Evolutionary conservation across 495 filamentous ascomycete genomes (phyloP).

Genomic region (Aspergillus panamensis): DNA sequence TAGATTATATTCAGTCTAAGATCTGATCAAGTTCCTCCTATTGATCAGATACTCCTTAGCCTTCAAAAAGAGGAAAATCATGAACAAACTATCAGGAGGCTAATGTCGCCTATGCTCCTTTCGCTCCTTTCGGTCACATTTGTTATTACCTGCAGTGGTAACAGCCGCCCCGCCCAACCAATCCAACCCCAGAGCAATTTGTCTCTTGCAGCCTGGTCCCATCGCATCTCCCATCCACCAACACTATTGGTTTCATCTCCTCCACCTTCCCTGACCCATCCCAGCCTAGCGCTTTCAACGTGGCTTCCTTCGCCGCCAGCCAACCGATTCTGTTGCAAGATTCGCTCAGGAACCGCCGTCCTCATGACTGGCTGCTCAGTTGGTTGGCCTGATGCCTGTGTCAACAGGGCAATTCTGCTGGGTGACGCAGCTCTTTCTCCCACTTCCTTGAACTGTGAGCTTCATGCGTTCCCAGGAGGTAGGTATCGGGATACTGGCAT

Average conservation of each 20-base stretch:
- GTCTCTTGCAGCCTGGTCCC: constrained; percentile 12
- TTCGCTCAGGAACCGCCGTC: constrained; percentile 18
- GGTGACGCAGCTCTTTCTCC: neutral
- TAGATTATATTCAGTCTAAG: no score
- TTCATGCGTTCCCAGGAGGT: neutral
- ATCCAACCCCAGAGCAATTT: constrained; percentile 12
- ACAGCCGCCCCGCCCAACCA: constrained; percentile 22
- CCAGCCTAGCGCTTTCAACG: constrained; percentile 20
- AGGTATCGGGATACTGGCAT: neutral
- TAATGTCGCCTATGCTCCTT: neutral
- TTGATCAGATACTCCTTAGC: no score
- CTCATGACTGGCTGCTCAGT: constrained; percentile 14
- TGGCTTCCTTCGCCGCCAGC: constrained; percentile 24
- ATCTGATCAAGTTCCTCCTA: no score
- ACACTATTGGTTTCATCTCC: constrained; percentile 12
- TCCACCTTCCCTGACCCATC: constrained; percentile 7
- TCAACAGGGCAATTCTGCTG: neutral
- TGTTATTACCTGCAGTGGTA: constrained; percentile 15
- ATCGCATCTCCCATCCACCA: constrained; percentile 2
- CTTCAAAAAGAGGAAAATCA: neutral
- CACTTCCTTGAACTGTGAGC: neutral
- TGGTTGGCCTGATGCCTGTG: neutral
- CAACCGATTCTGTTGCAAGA: constrained; percentile 16
- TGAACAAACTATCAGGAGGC: neutral
- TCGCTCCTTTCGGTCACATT: neutral